These are phyloP conservation scores for Gliomastix tumulicola DNA, from an alignment of 2,329 filamentous ascomycete genomes.

Conservation along the genomic window DNA sequence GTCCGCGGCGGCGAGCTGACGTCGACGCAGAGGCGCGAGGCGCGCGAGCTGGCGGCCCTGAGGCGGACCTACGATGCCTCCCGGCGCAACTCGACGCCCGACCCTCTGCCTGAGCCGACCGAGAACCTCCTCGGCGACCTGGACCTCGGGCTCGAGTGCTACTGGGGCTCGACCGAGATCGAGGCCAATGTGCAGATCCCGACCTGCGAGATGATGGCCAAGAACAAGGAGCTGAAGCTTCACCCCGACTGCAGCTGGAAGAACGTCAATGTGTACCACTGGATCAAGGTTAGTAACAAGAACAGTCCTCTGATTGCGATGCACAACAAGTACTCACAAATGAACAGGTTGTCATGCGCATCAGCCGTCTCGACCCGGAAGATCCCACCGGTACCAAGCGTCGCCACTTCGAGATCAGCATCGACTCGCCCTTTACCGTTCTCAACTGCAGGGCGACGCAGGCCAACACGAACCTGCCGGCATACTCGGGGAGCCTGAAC, in stretches of 20 bases:
- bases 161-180: conserved; percentile 84
- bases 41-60: conserved; percentile 35
- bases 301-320: no score
- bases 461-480: conserved; percentile 78
- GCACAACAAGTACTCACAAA: conserved; percentile 7
- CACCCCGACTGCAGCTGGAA: conserved; percentile 92
- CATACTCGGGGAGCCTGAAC: conserved; percentile 56
- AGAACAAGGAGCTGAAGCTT: conserved; percentile 57
- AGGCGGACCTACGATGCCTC: conserved; percentile 49
- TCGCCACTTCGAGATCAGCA: conserved; percentile 91
- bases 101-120: conserved; percentile 40
- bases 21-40: conserved; percentile 36
- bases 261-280: conserved; percentile 90
- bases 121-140: conserved; percentile 78
- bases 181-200: conserved; percentile 91
- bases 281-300: conserved; percentile 70
- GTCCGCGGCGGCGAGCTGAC: conserved; percentile 73
- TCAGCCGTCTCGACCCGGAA: conserved; percentile 74
- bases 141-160: conserved; percentile 60
- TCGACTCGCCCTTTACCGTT: conserved; percentile 90
- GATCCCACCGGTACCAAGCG: conserved; percentile 67
- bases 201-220: conserved; percentile 79
- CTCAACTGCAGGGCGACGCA: conserved; percentile 91
- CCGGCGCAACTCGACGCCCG: conserved; percentile 26
- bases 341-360: conserved; percentile 76